Evolutionary conservation across 1,284 basidiomycete genomes (phyloP).

Genomic region (Stereum hirsutum): DNA sequence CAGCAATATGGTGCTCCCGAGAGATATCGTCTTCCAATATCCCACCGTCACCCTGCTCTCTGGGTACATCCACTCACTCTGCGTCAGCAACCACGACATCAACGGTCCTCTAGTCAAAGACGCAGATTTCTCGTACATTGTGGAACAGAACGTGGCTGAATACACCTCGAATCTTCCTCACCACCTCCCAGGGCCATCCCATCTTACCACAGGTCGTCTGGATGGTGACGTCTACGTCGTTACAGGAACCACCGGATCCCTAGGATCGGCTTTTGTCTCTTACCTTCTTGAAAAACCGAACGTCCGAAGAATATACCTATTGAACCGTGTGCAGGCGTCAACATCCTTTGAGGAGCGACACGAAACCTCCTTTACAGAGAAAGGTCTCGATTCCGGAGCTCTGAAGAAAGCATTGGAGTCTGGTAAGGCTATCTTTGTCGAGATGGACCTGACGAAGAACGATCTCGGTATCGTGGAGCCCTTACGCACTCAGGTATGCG

Average conservation of each 20-base stretch:
- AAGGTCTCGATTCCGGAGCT: neutral
- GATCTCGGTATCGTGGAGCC: conserved; percentile 6
- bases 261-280: conserved; percentile 1
- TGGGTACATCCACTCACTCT: too few relatives aligned
- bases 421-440: neutral
- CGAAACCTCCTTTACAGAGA: neutral
- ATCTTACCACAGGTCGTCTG: too few relatives aligned
- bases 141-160: neutral
- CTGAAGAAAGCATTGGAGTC: neutral
- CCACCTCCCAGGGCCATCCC: neutral
- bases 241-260: conserved; percentile 4
- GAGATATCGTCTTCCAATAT: conserved; percentile 12
- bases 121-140: too few relatives aligned
- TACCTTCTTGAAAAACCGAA: neutral
- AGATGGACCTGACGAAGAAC: neutral
- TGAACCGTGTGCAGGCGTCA: conserved; percentile 1
- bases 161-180: neutral
- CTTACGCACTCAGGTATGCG: too few relatives aligned
- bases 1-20: conserved; percentile 8
- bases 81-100: too few relatives aligned
- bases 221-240: conserved; percentile 2
- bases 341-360: neutral
- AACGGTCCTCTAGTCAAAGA: too few relatives aligned
- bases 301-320: neutral
- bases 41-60: too few relatives aligned